Percentiles rank a stretch among this genome's conserved stretches.
These are phyloP conservation scores for Colletotrichum limetticola DNA, from an alignment of 2,329 filamentous ascomycete genomes.

Conservation along the genomic window DNA sequence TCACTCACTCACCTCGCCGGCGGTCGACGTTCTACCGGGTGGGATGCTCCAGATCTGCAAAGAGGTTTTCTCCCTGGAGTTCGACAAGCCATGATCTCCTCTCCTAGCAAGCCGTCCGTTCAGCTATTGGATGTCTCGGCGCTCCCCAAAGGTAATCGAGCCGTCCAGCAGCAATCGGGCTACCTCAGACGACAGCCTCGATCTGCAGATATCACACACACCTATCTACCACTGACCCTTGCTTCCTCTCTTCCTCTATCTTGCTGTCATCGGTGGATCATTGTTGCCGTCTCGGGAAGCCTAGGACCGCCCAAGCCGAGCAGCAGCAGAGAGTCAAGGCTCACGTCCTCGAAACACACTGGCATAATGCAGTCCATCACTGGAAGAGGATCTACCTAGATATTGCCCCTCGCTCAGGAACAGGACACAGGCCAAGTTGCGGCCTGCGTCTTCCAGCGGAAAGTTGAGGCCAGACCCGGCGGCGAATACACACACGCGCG, in stretches of 20 bases:
- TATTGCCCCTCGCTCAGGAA: slow-evolving; percentile 5
- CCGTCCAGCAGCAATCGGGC: not conserved
- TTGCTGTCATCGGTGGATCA: not conserved
- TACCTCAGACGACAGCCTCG: slow-evolving; percentile 14
- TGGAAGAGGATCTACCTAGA: not conserved
- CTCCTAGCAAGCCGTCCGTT: not conserved
- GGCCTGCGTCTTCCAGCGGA: not conserved
- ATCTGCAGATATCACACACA: not conserved
- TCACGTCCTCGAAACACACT: slow-evolving; percentile 20
- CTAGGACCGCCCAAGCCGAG: slow-evolving; percentile 2
- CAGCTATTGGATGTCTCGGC: not conserved
- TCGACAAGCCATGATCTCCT: not conserved
- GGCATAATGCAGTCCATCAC: slow-evolving; percentile 12
- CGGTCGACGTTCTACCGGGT: not conserved
- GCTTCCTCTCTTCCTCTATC: not conserved
- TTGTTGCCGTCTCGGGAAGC: slow-evolving; percentile 16
- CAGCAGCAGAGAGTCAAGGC: slow-evolving; percentile 15
- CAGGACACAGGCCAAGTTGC: not conserved
- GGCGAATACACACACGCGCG: not conserved
- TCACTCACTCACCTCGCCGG: not conserved
- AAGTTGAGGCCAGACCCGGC: slow-evolving; percentile 14
- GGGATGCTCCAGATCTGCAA: not conserved
- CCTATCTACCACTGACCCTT: not conserved
- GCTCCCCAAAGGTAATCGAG: not conserved
- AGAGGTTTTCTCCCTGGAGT: not conserved